These are phyloP conservation scores for Colletotrichum lupini DNA, from an alignment of 2,329 filamentous ascomycete genomes.

Conservation along the genomic window DNA sequence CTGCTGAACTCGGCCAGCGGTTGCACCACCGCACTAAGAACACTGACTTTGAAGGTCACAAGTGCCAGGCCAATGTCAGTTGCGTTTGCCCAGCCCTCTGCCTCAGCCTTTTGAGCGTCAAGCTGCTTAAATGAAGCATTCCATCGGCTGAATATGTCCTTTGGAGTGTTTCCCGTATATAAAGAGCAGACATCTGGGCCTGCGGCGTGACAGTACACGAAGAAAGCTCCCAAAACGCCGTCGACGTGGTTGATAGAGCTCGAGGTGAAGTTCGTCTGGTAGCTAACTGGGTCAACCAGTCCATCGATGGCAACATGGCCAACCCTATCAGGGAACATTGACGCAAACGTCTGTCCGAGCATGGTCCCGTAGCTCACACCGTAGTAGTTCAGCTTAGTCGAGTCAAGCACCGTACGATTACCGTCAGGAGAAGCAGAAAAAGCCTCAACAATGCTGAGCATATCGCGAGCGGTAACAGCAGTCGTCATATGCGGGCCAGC, in stretches of 20 bases:
- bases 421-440: constrained; percentile 33
- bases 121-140: constrained; percentile 36
- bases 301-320: constrained; percentile 55
- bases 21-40: not conserved
- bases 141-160: constrained; percentile 46
- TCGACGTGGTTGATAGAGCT: constrained; percentile 55
- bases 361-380: constrained; percentile 61
- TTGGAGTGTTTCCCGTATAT: constrained; percentile 43
- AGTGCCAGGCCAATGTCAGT: constrained; percentile 2
- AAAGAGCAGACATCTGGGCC: constrained; percentile 52
- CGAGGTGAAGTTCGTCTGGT: constrained; percentile 46
- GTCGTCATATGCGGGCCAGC: constrained; percentile 46
- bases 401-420: constrained; percentile 25
- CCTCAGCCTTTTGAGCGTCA: constrained; percentile 31
- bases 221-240: constrained; percentile 54
- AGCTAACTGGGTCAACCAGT: constrained; percentile 54
- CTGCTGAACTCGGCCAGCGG: not conserved
- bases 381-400: constrained; percentile 50
- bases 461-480: constrained; percentile 53
- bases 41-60: constrained; percentile 1
- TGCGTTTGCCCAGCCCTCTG: constrained; percentile 36
- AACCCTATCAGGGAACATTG: constrained; percentile 51
- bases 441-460: constrained; percentile 54
- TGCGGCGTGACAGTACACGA: constrained; percentile 53
- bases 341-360: constrained; percentile 52